phyloP scores from a whole-genome alignment of 2,329 filamentous ascomycete species.

The Endoconidiophora polonica region DNA sequence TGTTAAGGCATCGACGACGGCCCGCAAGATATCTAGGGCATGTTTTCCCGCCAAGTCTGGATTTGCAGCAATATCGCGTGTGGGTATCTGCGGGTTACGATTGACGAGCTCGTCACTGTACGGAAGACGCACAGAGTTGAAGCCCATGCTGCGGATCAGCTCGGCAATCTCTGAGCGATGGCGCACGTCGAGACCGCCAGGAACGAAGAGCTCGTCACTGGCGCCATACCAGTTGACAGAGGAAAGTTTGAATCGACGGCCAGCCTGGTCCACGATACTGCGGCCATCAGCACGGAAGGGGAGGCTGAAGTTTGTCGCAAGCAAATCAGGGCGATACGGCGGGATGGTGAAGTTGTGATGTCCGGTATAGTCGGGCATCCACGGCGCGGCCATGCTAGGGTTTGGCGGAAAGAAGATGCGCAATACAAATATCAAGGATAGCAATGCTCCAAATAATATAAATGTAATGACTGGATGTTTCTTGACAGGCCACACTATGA shows the following conservation, averaged over 20 bases:
- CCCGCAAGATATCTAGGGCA: constrained; percentile 45
- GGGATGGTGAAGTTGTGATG: constrained; percentile 30
- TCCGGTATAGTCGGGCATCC: constrained; percentile 30
- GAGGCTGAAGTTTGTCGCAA: constrained; percentile 30
- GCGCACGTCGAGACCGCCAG: constrained; percentile 44
- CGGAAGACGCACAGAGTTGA: constrained; percentile 53
- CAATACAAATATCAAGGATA: constrained; percentile 3
- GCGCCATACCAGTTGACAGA: constrained; percentile 58
- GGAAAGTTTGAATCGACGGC: constrained; percentile 42
- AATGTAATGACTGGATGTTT: constrained; percentile 4
- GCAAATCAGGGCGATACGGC: constrained; percentile 26
- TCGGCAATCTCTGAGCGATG: constrained; percentile 44
- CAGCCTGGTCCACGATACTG: constrained; percentile 40
- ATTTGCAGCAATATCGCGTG: constrained; percentile 37
- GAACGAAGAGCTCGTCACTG: constrained; percentile 48
- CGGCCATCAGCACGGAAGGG: constrained; percentile 44
- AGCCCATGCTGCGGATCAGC: constrained; percentile 44
- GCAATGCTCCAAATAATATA: constrained; percentile 1
- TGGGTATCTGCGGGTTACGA: constrained; percentile 33
- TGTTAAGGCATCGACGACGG: constrained; percentile 41
- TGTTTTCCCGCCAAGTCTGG: constrained; percentile 37
- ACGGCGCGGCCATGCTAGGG: constrained; percentile 20
- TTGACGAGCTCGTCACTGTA: constrained; percentile 54
- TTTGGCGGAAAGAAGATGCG: constrained; percentile 9
- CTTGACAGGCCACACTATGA: not conserved